Evolutionary conservation across 192 early-diverging fungal genomes (phyloP), one percentile per base, ranked within the genome.

Genomic region (Entrophospora sp.): DNA sequence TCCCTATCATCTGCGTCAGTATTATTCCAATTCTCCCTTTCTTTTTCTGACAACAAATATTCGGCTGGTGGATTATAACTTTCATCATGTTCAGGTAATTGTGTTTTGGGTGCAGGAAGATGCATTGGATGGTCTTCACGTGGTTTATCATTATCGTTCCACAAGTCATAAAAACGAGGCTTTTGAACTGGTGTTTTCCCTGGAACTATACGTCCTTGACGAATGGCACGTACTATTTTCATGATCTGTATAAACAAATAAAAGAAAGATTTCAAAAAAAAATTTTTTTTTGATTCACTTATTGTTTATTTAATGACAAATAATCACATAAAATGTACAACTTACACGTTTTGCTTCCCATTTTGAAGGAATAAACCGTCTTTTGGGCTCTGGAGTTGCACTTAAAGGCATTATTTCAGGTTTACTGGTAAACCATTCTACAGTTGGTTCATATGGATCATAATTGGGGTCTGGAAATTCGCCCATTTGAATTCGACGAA

Each of bases 41-140:
- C 94, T 42, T 90, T 82, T 7, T 88, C 82, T 5, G 87, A 92
- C 13, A 84, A 86, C 56, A 99, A 71, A 73, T 97, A 97, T 73
- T 99, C 97, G 5, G 68, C 82, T 13, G 97, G 97, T 24, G 97
- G 97, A 75, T 98, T 95, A 78, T 99, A 99, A 67, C 92, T 95
- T 71, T 94, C 93, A 52, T 85, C 85, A 71, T 99, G 91, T 27
- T 87, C 85, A 13, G 97, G 97, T 57, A 96, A 76, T 37, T 85
- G 76, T 75, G 89, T 76, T 73, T 91, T 92, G 42, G 97, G 95
- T 4, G 97, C 94, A 13, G 92, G 82, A 73, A 99, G 81, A 69
- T 95, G 95, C 76, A 78, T 80, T 7, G 80, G 61, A 48, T 85
- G 81, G 31, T 84, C 81, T 48, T 78, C 72, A 62, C 80, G 73